phyloP scores from a whole-genome alignment of 2,329 filamentous ascomycete species.

The Coleophoma crateriformis region DNA sequence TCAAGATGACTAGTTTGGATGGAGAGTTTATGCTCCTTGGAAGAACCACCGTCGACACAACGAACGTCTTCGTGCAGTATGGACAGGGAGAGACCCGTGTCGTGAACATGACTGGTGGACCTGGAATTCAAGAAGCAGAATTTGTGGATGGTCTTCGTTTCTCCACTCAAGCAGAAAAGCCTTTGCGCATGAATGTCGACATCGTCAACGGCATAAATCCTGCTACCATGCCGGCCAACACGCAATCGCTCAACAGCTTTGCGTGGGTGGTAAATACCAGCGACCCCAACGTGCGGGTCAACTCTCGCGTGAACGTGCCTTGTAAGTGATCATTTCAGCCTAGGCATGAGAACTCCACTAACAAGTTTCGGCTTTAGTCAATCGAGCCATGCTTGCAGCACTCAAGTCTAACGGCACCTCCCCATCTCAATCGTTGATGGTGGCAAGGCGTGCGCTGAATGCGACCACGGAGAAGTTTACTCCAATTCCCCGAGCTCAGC shows the following conservation, averaged over 20 bases:
- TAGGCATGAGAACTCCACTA: no score
- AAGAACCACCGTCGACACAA: constrained; percentile 13
- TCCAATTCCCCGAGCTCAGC: constrained; percentile 5
- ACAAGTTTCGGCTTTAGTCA: constrained; percentile 4
- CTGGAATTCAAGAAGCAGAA: constrained; percentile 18
- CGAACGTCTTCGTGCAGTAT: constrained; percentile 26
- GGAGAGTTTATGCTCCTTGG: constrained; percentile 26
- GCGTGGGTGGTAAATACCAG: constrained; percentile 6
- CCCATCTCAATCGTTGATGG: constrained; percentile 11
- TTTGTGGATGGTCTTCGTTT: constrained; percentile 22
- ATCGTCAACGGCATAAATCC: constrained; percentile 5
- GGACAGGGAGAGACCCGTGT: constrained; percentile 22
- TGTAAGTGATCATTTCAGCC: constrained; percentile 4
- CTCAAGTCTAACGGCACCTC: constrained; percentile 7
- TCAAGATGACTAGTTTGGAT: constrained; percentile 24
- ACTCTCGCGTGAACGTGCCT: constrained; percentile 5
- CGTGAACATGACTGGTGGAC: constrained; percentile 19
- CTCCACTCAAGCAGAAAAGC: constrained; percentile 2
- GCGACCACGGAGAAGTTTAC: constrained; percentile 10
- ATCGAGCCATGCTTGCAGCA: constrained; percentile 13
- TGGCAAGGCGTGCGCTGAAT: constrained; percentile 12
- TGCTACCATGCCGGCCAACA: constrained; percentile 4
- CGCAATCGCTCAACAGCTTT: constrained; percentile 5
- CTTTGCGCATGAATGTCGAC: constrained; percentile 5
- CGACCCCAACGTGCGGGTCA: constrained; percentile 1